Percentiles rank a stretch among this genome's conserved stretches.
Evolutionary conservation across 2,329 filamentous ascomycete genomes (phyloP).

Genomic region (Fusarium sp.): DNA sequence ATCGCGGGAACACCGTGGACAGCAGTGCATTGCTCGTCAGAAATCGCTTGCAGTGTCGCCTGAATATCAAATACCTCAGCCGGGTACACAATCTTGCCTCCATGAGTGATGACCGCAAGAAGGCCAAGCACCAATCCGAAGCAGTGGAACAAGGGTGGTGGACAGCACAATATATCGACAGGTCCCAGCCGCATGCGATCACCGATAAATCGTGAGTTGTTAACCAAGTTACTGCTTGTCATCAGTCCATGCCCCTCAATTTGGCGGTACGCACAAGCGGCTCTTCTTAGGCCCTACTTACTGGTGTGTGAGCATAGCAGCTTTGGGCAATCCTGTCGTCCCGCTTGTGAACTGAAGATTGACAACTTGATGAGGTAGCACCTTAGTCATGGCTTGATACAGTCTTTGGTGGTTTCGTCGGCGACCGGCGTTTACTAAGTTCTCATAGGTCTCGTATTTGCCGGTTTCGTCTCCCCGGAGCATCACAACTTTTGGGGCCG

Average conservation of each 20-base stretch:
- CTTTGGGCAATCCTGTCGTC: slow-evolving; percentile 80
- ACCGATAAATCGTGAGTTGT: slow-evolving; percentile 77
- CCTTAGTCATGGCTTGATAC: slow-evolving; percentile 64
- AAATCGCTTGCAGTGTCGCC: slow-evolving; percentile 74
- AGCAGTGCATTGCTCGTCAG: slow-evolving; percentile 76
- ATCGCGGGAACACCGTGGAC: slow-evolving; percentile 87
- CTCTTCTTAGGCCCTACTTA: slow-evolving; percentile 52
- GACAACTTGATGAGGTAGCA: slow-evolving; percentile 75
- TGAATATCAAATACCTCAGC: slow-evolving; percentile 78
- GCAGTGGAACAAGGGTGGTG: slow-evolving; percentile 87
- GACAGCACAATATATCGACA: slow-evolving; percentile 80
- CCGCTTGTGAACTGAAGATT: slow-evolving; percentile 82
- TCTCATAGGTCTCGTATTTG: slow-evolving; percentile 70
- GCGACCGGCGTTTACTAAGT: slow-evolving; percentile 66
- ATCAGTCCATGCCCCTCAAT: slow-evolving; percentile 14
- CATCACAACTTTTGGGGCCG: slow-evolving; percentile 68
- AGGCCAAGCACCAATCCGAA: slow-evolving; percentile 84
- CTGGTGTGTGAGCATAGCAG: slow-evolving; percentile 80
- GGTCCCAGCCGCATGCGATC: slow-evolving; percentile 78
- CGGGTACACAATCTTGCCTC: slow-evolving; percentile 81
- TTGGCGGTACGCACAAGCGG: background rate
- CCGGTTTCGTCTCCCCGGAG: slow-evolving; percentile 64
- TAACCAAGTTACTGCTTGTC: slow-evolving; percentile 65
- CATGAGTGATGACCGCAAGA: slow-evolving; percentile 78
- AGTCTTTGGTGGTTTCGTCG: slow-evolving; percentile 63